A percentile compares a stretch with the other conserved stretches of the same genome.
Conservation (phyloP, 495 filamentous ascomycete species). For the Daldinia bambusicola region DNA sequence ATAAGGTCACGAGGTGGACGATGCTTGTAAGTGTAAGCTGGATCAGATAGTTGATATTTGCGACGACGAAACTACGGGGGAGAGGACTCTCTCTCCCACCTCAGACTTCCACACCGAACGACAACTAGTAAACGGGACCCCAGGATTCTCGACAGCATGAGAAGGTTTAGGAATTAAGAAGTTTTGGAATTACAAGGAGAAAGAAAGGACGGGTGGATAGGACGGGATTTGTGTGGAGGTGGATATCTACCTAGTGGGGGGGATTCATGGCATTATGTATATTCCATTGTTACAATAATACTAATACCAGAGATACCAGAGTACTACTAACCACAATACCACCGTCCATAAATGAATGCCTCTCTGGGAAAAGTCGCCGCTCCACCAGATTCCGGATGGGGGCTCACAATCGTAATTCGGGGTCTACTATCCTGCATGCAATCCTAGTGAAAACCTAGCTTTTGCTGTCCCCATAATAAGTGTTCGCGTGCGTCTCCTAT, state of each 20-base stretch:
- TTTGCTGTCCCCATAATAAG: conserved; percentile 41
- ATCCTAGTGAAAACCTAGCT: conserved; percentile 47
- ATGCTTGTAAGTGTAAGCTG: conserved; percentile 12
- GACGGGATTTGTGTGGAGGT: conserved; percentile 44
- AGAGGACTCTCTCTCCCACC: conserved; percentile 31
- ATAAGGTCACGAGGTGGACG: conserved; percentile 28
- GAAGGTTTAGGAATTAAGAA: conserved; percentile 30
- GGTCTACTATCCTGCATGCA: conserved; percentile 44
- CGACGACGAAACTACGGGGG: conserved; percentile 34
- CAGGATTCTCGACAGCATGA: conserved; percentile 39
- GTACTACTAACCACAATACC: not conserved
- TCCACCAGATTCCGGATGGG: conserved; percentile 47
- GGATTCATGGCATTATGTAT: conserved; percentile 40
- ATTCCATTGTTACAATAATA: conserved; percentile 16
- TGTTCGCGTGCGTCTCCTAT: conserved; percentile 41
- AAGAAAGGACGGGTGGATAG: conserved; percentile 36
- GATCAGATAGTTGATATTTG: conserved; percentile 30
- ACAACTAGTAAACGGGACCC: conserved; percentile 34
- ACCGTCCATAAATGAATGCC: conserved; percentile 41
- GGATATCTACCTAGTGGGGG: conserved; percentile 39
- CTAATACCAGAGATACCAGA: not conserved
- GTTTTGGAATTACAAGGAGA: conserved; percentile 24
- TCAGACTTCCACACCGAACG: conserved; percentile 39
- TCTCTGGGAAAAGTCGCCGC: conserved; percentile 44
- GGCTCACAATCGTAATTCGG: conserved; percentile 43